These are phyloP conservation scores for Phanerochaete carnosa DNA, from an alignment of 768 basidiomycete species.

Conservation along the genomic window DNA sequence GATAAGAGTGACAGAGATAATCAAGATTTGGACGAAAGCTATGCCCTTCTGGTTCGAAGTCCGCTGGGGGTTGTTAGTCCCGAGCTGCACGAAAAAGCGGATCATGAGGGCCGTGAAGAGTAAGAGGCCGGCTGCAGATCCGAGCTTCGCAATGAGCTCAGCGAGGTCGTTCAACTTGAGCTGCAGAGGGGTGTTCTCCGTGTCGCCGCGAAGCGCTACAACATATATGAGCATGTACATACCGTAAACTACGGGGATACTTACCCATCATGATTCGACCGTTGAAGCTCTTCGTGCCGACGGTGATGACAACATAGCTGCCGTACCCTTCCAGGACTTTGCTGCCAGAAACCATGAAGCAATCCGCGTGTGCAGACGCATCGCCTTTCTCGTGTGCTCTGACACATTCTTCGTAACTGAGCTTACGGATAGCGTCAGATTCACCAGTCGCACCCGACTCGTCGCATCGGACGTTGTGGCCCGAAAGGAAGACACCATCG, in stretches of 20 bases:
- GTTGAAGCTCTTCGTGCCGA: conserved; percentile 91
- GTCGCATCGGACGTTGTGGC: conserved; percentile 93
- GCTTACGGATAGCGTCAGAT: conserved; percentile 91
- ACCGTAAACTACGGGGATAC: conserved; percentile 25
- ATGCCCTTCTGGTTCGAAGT: conserved; percentile 82
- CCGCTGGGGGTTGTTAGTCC: conserved; percentile 53
- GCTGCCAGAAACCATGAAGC: conserved; percentile 87
- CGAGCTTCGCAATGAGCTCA: conserved; percentile 91
- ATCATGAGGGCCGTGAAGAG: conserved; percentile 89
- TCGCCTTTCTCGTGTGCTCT: conserved; percentile 29
- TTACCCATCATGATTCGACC: conserved; percentile 97
- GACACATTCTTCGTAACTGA: conserved; percentile 72
- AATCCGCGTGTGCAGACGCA: conserved; percentile 61
- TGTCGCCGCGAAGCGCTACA: conserved; percentile 80
- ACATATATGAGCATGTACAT: neutral
- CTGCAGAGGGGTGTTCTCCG: conserved; percentile 91
- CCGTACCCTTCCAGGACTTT: conserved; percentile 96
- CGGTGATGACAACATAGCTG: conserved; percentile 86
- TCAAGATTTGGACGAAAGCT: conserved; percentile 87
- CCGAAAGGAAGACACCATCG: conserved; percentile 90
- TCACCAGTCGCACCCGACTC: conserved; percentile 97
- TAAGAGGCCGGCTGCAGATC: conserved; percentile 74
- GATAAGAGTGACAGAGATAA: conserved; percentile 90
- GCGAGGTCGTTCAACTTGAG: conserved; percentile 92
- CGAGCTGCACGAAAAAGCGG: conserved; percentile 89